Conservation (phyloP, 2,329 filamentous ascomycete species). For the Polytolypa hystricis region DNA sequence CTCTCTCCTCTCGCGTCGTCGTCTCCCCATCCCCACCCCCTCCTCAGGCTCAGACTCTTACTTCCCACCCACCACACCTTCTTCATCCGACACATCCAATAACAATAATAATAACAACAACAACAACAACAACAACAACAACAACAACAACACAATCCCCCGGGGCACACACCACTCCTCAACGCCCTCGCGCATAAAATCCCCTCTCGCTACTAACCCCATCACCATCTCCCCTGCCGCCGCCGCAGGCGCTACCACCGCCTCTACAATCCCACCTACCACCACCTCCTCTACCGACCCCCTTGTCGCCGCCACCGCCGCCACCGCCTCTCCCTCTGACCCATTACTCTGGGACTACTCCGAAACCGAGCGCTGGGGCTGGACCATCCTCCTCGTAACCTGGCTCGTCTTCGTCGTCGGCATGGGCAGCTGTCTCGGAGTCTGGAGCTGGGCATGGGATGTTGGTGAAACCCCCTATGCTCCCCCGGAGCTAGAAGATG, state of each 20-base stretch:
- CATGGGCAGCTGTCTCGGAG: constrained; percentile 87
- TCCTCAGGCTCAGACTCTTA: constrained; percentile 55
- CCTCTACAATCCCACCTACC: constrained; percentile 13
- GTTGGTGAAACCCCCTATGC: constrained; percentile 93
- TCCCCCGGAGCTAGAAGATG: constrained; percentile 87
- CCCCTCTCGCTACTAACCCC: constrained; percentile 21
- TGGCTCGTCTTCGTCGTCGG: constrained; percentile 95
- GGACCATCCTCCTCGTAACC: constrained; percentile 79
- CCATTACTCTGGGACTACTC: constrained; percentile 67
- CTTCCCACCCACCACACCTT: constrained; percentile 42
- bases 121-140: constrained; percentile 16
- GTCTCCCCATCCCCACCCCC: constrained; percentile 25
- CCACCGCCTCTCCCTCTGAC: constrained; percentile 32
- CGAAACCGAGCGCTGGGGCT: constrained; percentile 97
- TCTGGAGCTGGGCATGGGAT: constrained; percentile 99
- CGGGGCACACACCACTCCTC: neutral
- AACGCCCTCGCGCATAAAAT: constrained; percentile 20
- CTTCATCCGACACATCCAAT: constrained; percentile 54
- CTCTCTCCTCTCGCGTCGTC: constrained; percentile 10
- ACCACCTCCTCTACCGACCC: constrained; percentile 37
- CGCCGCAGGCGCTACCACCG: constrained; percentile 30
- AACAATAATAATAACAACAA: too few relatives aligned
- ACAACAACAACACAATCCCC: constrained; percentile 14
- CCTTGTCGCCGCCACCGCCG: constrained; percentile 19
- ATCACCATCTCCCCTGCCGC: constrained; percentile 12